phyloP scores from a whole-genome alignment of 2,329 filamentous ascomycete genomes.

The Claviceps humidiphila region DNA sequence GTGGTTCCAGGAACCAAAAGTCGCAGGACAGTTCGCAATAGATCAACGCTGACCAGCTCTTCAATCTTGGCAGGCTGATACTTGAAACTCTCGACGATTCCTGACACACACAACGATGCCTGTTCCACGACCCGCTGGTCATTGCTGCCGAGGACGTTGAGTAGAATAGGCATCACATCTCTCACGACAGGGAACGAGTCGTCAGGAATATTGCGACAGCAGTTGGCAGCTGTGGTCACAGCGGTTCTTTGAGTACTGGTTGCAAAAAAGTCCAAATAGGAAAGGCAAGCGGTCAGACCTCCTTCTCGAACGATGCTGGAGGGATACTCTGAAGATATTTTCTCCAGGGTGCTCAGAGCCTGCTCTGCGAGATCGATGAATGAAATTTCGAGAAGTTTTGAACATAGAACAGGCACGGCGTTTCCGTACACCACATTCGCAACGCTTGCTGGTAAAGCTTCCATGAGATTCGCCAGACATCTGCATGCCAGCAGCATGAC shows the following conservation, averaged over 20 bases:
- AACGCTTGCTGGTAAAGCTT: conserved; percentile 82
- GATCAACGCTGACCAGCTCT: conserved; percentile 76
- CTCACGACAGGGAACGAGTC: conserved; percentile 85
- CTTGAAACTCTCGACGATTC: conserved; percentile 95
- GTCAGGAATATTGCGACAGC: conserved; percentile 89
- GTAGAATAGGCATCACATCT: conserved; percentile 91
- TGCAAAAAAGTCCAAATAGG: conserved; percentile 92
- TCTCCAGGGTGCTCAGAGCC: conserved; percentile 88
- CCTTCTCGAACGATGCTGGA: conserved; percentile 91
- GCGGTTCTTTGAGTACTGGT: conserved; percentile 94
- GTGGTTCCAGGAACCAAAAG: conserved; percentile 87
- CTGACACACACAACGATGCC: conserved; percentile 85
- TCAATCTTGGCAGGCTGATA: conserved; percentile 79
- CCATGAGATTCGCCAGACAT: conserved; percentile 94
- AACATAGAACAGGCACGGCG: conserved; percentile 85
- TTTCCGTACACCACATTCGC: conserved; percentile 96
- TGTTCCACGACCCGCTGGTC: conserved; percentile 97
- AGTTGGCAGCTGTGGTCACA: conserved; percentile 94
- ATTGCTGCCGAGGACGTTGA: conserved; percentile 79
- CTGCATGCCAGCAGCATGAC: conserved; percentile 95
- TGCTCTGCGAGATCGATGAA: conserved; percentile 98
- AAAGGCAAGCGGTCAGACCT: conserved; percentile 86
- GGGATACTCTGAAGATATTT: conserved; percentile 94
- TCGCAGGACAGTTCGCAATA: conserved; percentile 73
- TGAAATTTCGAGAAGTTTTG: conserved; percentile 88